These are phyloP conservation scores for Aspergillus terreus DNA, from an alignment of 2,329 filamentous ascomycete species.

Conservation along the genomic window DNA sequence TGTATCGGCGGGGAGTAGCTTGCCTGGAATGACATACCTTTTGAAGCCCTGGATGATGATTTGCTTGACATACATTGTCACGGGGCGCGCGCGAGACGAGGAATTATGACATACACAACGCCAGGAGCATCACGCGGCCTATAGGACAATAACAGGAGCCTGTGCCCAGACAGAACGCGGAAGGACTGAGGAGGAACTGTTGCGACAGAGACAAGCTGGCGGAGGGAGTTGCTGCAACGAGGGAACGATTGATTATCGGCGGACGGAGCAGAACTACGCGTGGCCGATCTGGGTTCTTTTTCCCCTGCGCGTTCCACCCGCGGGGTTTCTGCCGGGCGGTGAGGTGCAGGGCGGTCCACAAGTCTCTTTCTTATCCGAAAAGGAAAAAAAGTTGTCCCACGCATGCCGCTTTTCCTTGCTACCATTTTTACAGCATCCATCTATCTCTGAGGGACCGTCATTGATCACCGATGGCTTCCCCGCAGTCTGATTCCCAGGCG, in stretches of 20 bases:
- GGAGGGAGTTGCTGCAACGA: neutral
- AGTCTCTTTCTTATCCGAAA: neutral
- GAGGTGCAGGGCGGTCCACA: conserved; percentile 15
- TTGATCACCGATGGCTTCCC: conserved; percentile 21
- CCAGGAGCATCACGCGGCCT: conserved; percentile 28
- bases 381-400: conserved; percentile 6
- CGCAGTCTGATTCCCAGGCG: conserved; percentile 15
- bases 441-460: too few species aligned
- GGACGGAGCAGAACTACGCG: conserved; percentile 19
- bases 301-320: conserved; percentile 19
- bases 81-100: conserved; percentile 26
- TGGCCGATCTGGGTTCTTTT: conserved; percentile 14
- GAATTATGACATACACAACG: conserved; percentile 18
- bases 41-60: conserved; percentile 99
- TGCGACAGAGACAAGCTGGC: neutral
- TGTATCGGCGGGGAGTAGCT: neutral
- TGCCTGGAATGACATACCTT: conserved; percentile 58
- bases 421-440: neutral
- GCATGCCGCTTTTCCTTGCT: conserved; percentile 15
- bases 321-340: conserved; percentile 39
- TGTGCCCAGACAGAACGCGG: neutral
- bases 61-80: conserved; percentile 95
- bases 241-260: conserved; percentile 6
- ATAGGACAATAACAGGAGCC: conserved; percentile 7
- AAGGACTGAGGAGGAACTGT: neutral